These are phyloP conservation scores for Podosphaera xanthii DNA, from an alignment of 2,329 filamentous ascomycete genomes.

Conservation along the genomic window DNA sequence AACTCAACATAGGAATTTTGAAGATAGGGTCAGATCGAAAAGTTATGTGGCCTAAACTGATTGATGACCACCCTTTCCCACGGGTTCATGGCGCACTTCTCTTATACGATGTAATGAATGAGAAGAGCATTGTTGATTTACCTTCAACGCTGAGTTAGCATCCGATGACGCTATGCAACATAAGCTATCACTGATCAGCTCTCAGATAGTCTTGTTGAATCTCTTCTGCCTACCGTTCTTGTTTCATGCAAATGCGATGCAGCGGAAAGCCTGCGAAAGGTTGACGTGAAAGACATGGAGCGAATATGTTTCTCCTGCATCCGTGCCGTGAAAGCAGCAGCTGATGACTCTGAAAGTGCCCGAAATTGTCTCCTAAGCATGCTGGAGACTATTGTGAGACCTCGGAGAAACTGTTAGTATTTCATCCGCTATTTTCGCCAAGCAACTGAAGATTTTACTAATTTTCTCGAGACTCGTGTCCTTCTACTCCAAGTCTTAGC, in stretches of 20 bases:
- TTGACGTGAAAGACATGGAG: conserved; percentile 47
- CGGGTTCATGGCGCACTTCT: conserved; percentile 64
- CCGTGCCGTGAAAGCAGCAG: conserved; percentile 50
- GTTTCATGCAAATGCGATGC: conserved; percentile 82
- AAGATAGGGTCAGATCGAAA: conserved; percentile 33
- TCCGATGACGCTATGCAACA: conserved; percentile 1
- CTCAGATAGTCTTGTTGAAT: conserved; percentile 50
- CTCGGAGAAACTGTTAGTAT: conserved; percentile 42
- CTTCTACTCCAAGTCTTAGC: conserved; percentile 26
- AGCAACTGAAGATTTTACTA: background rate
- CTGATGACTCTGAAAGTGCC: conserved; percentile 45
- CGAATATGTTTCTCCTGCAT: conserved; percentile 44
- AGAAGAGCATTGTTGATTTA: conserved; percentile 49
- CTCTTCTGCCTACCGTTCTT: conserved; percentile 52
- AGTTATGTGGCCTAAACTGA: conserved; percentile 43
- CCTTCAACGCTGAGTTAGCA: conserved; percentile 58
- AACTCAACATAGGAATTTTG: conserved; percentile 42
- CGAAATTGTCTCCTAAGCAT: conserved; percentile 57
- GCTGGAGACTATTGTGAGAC: conserved; percentile 42
- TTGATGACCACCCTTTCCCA: conserved; percentile 48
- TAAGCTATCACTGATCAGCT: conserved; percentile 4
- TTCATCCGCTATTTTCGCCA: background rate
- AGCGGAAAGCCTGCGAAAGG: conserved; percentile 42
- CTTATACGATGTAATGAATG: conserved; percentile 69
- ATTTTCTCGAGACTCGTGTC: background rate